A percentile compares a stretch with the other conserved stretches of the same genome.
Conservation (phyloP, 345 rosid genomes). For the Lenwebbia sp. region DNA sequence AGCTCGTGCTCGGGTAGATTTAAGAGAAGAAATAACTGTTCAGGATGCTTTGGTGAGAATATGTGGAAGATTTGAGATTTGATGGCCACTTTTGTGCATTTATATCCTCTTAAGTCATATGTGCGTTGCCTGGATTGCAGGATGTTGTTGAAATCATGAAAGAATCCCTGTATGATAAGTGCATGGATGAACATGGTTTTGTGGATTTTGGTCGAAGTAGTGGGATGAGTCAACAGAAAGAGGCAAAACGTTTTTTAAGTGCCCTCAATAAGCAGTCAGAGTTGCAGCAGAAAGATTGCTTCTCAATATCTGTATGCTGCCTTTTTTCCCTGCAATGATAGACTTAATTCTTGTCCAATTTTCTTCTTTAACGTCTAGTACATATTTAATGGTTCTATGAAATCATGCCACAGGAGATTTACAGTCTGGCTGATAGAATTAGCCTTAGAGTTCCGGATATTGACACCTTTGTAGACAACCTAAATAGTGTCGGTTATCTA, state of each 20-base stretch:
- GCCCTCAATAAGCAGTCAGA: conserved; percentile 87
- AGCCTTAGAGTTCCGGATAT: conserved; percentile 84
- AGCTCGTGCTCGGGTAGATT: conserved; percentile 93
- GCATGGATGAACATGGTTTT: conserved; percentile 80
- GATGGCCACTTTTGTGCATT: not conserved
- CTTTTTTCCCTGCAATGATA: not conserved
- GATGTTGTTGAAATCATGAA: conserved; percentile 97
- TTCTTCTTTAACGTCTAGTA: not conserved
- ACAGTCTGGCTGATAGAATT: conserved; percentile 86
- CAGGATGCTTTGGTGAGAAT: conserved; percentile 76
- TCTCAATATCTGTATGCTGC: conserved; percentile 60
- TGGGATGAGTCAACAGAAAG: conserved; percentile 97
- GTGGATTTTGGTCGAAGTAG: conserved; percentile 92
- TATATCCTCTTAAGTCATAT: not conserved
- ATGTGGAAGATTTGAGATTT: not conserved
- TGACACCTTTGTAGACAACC: conserved; percentile 75
- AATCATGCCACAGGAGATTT: conserved; percentile 61
- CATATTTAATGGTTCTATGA: not conserved
- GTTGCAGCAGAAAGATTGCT: conserved; percentile 79
- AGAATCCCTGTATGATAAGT: conserved; percentile 89
- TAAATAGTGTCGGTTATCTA: conserved; percentile 76
- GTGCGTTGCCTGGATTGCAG: conserved; percentile 19
- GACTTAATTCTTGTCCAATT: not conserved
- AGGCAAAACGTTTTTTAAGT: conserved; percentile 84
- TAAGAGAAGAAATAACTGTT: conserved; percentile 83